phyloP scores from a whole-genome alignment of 345 rosid genomes.

The Cardamine chenopodiifolia region DNA sequence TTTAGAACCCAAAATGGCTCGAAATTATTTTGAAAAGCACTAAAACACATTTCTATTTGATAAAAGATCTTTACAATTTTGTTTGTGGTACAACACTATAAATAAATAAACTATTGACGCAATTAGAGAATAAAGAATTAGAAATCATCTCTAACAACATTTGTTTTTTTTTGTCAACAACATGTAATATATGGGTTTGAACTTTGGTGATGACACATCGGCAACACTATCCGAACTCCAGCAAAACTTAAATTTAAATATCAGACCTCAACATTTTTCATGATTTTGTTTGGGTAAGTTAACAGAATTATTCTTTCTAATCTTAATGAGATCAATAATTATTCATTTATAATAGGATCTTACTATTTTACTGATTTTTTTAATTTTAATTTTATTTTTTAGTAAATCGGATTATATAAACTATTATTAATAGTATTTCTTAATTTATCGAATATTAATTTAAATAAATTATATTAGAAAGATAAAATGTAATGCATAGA shows the following conservation, averaged over 20 bases:
- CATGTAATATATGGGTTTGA: neutral
- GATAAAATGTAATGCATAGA: neutral
- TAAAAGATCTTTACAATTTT: neutral
- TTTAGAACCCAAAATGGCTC: neutral
- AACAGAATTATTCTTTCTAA: neutral
- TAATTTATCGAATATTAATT: no score
- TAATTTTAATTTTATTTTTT: no score
- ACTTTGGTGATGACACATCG: no score
- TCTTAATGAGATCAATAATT: no score
- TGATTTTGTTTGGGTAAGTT: neutral
- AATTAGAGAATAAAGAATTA: neutral
- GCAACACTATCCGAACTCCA: neutral
- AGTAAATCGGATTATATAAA: no score
- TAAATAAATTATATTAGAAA: neutral
- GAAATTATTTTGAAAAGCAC: neutral
- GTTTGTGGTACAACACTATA: neutral
- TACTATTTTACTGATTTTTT: no score
- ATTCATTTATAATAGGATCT: no score
- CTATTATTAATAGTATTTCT: no score
- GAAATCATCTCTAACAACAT: neutral
- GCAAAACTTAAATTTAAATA: neutral
- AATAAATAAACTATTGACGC: neutral
- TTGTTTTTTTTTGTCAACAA: neutral
- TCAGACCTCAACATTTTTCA: neutral
- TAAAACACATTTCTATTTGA: neutral